These are phyloP conservation scores for Falciphora oryzae DNA, from an alignment of 2,329 filamentous ascomycete genomes.

Conservation along the genomic window DNA sequence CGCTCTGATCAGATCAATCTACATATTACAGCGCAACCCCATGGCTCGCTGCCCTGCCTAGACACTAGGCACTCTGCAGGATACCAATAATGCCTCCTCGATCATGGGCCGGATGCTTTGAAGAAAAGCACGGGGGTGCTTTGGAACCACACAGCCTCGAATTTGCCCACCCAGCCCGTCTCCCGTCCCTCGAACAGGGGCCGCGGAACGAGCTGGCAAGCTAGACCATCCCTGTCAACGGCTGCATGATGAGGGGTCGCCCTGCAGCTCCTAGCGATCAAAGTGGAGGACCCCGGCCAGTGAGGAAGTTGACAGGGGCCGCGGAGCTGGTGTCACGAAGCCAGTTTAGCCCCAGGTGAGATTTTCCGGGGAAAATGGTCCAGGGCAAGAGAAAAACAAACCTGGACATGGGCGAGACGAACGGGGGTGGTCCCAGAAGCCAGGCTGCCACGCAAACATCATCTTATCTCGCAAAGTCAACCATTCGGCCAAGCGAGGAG, in stretches of 20 bases:
- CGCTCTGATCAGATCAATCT: no score
- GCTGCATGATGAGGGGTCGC: neutral
- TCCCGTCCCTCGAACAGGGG: neutral
- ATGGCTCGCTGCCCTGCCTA: neutral
- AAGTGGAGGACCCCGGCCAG: neutral
- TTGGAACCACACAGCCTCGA: neutral
- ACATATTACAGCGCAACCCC: neutral
- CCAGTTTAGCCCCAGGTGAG: conserved; percentile 12
- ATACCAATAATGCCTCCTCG: neutral
- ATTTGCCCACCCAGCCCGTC: neutral
- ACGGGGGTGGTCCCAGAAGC: neutral
- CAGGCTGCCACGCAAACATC: neutral
- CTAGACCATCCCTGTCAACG: neutral
- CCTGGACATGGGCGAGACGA: neutral
- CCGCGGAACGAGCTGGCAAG: neutral
- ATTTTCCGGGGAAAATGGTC: conserved; percentile 15
- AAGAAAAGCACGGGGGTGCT: neutral
- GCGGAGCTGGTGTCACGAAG: neutral
- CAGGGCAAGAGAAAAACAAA: conserved; percentile 3
- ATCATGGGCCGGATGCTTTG: neutral
- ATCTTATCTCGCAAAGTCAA: neutral
- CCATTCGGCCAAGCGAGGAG: neutral
- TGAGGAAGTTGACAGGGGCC: conserved; percentile 2
- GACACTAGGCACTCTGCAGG: neutral
- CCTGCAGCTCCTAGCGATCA: neutral